A percentile compares a stretch with the other conserved stretches of the same genome.
phyloP scores from a whole-genome alignment of 164 flowering plant genomes.

The Kalanchoe fedtschenkoi region DNA sequence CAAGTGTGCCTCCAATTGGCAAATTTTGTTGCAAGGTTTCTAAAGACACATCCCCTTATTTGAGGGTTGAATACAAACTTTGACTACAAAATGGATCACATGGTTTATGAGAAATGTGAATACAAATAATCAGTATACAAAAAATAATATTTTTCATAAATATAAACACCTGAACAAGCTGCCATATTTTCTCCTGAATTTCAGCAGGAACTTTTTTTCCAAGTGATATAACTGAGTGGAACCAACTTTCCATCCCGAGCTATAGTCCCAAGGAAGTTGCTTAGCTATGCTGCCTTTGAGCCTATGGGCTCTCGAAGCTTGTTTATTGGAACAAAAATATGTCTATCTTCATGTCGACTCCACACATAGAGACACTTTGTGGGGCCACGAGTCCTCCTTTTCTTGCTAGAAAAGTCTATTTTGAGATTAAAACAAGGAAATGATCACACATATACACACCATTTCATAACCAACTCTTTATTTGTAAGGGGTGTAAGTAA shows the following conservation, averaged over 20 bases:
- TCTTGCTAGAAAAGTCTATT: slow-evolving; percentile 3
- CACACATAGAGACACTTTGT: slow-evolving; percentile 7
- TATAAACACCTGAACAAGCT: slow-evolving; percentile 15
- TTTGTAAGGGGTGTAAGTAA: not conserved
- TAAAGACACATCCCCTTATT: slow-evolving; percentile 15
- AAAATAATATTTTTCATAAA: not conserved
- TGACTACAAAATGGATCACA: slow-evolving; percentile 9
- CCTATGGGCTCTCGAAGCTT: slow-evolving; percentile 17
- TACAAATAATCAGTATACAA: not conserved
- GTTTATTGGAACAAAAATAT: slow-evolving; percentile 10
- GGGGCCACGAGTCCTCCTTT: slow-evolving; percentile 13
- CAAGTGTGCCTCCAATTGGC: slow-evolving; percentile 16
- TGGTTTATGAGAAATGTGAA: not conserved
- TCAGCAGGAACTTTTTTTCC: slow-evolving; percentile 14
- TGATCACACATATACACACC: not conserved
- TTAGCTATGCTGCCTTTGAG: slow-evolving; percentile 9
- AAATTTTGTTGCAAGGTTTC: slow-evolving; percentile 17
- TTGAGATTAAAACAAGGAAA: not conserved
- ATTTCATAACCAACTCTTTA: not conserved
- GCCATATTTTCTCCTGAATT: slow-evolving; percentile 17
- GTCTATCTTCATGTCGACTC: slow-evolving; percentile 10
- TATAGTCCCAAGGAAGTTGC: slow-evolving; percentile 14
- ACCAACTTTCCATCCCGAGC: slow-evolving; percentile 17
- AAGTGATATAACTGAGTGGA: slow-evolving; percentile 15
- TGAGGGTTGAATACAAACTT: slow-evolving; percentile 17